Percentiles rank a stretch among this genome's conserved stretches.
Conservation (phyloP, 2,329 filamentous ascomycete species). For the Fusarium foetens region DNA sequence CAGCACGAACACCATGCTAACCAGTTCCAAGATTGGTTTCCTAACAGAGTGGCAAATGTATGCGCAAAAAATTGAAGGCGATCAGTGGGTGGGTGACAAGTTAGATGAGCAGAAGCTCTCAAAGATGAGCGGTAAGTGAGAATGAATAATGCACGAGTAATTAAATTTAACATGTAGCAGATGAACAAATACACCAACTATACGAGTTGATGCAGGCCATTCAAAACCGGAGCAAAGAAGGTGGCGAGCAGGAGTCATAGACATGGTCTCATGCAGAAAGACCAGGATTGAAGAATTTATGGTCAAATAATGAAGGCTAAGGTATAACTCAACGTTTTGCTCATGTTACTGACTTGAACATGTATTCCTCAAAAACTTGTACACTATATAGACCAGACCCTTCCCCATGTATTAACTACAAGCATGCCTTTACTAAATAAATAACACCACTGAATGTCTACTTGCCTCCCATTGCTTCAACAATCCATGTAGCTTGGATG, state of each 20-base stretch:
- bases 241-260: conserved; percentile 44
- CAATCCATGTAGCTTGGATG: conserved; percentile 69
- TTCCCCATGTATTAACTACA: conserved; percentile 17
- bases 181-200: conserved; percentile 91
- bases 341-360: neutral
- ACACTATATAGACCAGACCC: conserved; percentile 28
- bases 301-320: neutral
- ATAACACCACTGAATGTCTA: conserved; percentile 9
- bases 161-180: conserved; percentile 55
- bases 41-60: conserved; percentile 97
- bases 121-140: conserved; percentile 86
- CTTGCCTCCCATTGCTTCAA: conserved; percentile 56
- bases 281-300: neutral
- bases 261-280: conserved; percentile 15
- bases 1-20: conserved; percentile 13
- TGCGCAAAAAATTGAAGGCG: conserved; percentile 89
- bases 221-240: conserved; percentile 50
- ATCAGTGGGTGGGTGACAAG: conserved; percentile 84
- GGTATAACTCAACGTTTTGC: neutral
- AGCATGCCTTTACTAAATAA: neutral
- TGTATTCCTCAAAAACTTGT: neutral
- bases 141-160: neutral
- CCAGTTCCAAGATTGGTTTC: conserved; percentile 79
- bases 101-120: conserved; percentile 85
- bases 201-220: conserved; percentile 95